phyloP scores from a whole-genome alignment of 345 rosid genomes.

The Linum lewisii region DNA sequence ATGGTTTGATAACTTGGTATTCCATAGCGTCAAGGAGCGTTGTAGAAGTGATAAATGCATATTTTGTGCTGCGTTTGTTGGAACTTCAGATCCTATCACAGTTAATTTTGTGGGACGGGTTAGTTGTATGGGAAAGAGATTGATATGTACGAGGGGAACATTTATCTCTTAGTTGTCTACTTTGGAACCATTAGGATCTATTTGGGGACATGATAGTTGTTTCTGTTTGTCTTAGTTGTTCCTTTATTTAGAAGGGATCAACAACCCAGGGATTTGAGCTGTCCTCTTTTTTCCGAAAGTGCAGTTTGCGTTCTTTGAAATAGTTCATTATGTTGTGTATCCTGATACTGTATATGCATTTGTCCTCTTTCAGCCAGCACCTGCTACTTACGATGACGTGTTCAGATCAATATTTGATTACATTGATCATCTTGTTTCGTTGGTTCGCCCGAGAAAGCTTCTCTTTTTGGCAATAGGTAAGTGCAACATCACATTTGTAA shows the following conservation, averaged over 20 bases:
- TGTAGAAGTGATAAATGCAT: background rate
- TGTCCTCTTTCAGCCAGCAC: conserved; percentile 59
- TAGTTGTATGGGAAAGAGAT: background rate
- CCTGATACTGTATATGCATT: background rate
- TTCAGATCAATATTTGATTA: conserved; percentile 78
- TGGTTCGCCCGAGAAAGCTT: conserved; percentile 97
- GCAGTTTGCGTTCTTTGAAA: background rate
- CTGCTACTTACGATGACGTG: conserved; percentile 85
- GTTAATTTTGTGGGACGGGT: background rate
- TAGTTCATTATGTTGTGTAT: background rate
- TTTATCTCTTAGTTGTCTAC: background rate
- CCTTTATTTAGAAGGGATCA: background rate
- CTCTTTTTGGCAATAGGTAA: conserved; percentile 92
- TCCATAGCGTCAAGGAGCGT: background rate
- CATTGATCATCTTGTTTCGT: conserved; percentile 75
- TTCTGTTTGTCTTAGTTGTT: background rate
- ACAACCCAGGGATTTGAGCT: background rate
- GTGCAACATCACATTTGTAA: conserved; percentile 13
- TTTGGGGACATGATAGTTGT: background rate
- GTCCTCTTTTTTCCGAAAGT: background rate
- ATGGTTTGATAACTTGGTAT: background rate
- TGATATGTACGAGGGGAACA: background rate
- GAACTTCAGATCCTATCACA: background rate
- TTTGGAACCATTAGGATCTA: background rate
- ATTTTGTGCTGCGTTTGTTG: background rate